A percentile compares a stretch with the other conserved stretches of the same genome.
Conservation (phyloP, 2,329 filamentous ascomycete species). For the Fusarium sp. region DNA sequence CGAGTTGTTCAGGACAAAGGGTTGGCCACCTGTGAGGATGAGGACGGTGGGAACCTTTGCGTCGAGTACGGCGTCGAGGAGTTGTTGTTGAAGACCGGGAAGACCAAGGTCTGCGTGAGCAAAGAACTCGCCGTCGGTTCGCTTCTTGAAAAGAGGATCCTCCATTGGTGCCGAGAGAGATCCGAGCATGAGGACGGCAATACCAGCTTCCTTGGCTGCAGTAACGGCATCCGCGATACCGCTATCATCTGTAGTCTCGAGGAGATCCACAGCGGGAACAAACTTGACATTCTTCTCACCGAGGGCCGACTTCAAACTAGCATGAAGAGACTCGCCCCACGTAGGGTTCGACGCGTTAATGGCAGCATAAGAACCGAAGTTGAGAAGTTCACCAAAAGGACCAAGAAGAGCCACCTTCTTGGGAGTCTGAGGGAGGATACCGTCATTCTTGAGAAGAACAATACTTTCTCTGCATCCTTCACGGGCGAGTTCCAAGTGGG, state of each 20-base stretch:
- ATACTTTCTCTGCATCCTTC: slow-evolving; percentile 47
- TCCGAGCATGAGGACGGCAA: slow-evolving; percentile 48
- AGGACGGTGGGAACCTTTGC: slow-evolving; percentile 48
- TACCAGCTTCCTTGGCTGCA: slow-evolving; percentile 44
- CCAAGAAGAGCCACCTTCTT: slow-evolving; percentile 35
- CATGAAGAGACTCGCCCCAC: slow-evolving; percentile 34
- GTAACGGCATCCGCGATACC: slow-evolving; percentile 40
- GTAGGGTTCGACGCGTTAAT: slow-evolving; percentile 29
- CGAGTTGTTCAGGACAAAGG: slow-evolving; percentile 47
- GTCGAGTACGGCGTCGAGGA: slow-evolving; percentile 50
- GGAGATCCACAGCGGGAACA: slow-evolving; percentile 26
- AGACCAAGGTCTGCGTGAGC: slow-evolving; percentile 49
- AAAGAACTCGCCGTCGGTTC: slow-evolving; percentile 52
- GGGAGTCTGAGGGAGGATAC: slow-evolving; percentile 63
- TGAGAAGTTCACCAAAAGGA: slow-evolving; percentile 45
- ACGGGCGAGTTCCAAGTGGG: slow-evolving; percentile 19
- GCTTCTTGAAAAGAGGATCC: slow-evolving; percentile 42
- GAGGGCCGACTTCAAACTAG: slow-evolving; percentile 25
- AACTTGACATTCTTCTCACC: slow-evolving; percentile 32
- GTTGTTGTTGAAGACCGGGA: slow-evolving; percentile 50
- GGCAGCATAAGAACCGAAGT: slow-evolving; percentile 34
- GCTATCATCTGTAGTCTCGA: slow-evolving; percentile 33
- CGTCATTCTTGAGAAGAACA: slow-evolving; percentile 74
- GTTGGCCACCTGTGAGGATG: slow-evolving; percentile 48
- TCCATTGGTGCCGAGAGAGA: slow-evolving; percentile 44